phyloP scores from a whole-genome alignment of 768 basidiomycete species.

The Macrolepiota fuliginosa region DNA sequence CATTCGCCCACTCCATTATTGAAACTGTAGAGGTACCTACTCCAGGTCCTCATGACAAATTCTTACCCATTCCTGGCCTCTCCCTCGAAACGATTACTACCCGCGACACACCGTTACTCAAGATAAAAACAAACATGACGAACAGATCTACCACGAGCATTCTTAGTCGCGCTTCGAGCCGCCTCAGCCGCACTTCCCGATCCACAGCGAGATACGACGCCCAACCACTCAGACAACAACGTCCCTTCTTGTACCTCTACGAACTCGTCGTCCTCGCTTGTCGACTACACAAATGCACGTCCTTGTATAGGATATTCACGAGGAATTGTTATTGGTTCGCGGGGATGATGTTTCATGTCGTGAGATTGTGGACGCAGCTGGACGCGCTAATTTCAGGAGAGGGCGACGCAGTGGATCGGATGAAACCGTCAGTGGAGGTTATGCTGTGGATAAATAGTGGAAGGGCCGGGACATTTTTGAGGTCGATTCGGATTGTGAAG shows the following conservation, averaged over 20 bases:
- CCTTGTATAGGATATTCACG: background rate
- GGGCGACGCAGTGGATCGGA: background rate
- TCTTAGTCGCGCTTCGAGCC: no score
- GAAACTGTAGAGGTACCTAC: no score
- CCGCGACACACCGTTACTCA: no score
- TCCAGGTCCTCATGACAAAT: no score
- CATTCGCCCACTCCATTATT: no score
- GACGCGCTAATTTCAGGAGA: background rate
- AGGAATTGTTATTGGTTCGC: conserved; percentile 7
- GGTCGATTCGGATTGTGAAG: background rate
- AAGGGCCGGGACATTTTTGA: background rate
- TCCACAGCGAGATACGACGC: background rate
- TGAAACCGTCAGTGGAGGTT: background rate
- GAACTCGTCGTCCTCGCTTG: background rate
- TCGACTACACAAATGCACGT: background rate
- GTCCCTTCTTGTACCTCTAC: background rate
- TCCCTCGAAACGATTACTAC: no score
- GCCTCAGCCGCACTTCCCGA: no score
- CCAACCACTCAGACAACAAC: background rate
- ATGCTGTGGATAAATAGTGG: background rate
- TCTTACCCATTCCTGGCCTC: no score
- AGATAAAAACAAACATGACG: no score
- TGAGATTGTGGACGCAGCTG: background rate
- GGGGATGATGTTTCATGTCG: background rate
- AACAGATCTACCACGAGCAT: no score